phyloP scores from a whole-genome alignment of 352 stramenopile genomes.

The Pythium biforme region DNA sequence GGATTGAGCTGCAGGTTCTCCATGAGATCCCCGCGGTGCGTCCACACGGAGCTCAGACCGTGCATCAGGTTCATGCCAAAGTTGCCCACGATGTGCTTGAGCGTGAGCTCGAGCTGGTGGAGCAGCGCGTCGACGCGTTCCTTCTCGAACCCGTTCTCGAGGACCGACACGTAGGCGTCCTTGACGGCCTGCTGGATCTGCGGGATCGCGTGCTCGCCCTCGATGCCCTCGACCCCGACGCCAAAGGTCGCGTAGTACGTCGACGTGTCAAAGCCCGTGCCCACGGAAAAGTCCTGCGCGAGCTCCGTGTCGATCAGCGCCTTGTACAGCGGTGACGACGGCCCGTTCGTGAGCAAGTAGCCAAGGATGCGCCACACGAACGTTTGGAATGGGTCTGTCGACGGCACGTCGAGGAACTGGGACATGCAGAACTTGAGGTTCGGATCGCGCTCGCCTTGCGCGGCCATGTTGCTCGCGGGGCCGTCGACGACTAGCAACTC shows the following conservation, averaged over 20 bases:
- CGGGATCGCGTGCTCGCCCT: conserved; percentile 46
- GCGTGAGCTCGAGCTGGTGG: conserved; percentile 78
- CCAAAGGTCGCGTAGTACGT: conserved; percentile 77
- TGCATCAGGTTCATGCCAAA: conserved; percentile 83
- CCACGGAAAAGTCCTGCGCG: conserved; percentile 73
- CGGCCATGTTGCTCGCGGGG: conserved; percentile 58
- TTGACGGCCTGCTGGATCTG: conserved; percentile 60
- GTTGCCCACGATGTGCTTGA: conserved; percentile 83
- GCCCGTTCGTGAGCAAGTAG: conserved; percentile 76
- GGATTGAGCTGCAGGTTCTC: conserved; percentile 71
- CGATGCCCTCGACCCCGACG: conserved; percentile 74
- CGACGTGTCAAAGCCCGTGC: conserved; percentile 79
- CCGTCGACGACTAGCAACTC: conserved; percentile 48
- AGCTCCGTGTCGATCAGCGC: conserved; percentile 75
- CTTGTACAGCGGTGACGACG: conserved; percentile 81
- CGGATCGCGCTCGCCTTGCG: conserved; percentile 40
- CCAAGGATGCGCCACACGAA: conserved; percentile 80
- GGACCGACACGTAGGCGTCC: conserved; percentile 49
- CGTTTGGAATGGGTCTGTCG: conserved; percentile 70
- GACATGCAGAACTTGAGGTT: conserved; percentile 80
- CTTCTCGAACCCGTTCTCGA: conserved; percentile 68
- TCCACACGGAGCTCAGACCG: conserved; percentile 65
- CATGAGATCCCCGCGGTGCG: conserved; percentile 63
- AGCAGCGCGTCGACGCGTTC: conserved; percentile 70
- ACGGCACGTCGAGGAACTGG: conserved; percentile 66